phyloP scores from a whole-genome alignment of 2,329 filamentous ascomycete species.

The Raffaelea ambrosiae region DNA sequence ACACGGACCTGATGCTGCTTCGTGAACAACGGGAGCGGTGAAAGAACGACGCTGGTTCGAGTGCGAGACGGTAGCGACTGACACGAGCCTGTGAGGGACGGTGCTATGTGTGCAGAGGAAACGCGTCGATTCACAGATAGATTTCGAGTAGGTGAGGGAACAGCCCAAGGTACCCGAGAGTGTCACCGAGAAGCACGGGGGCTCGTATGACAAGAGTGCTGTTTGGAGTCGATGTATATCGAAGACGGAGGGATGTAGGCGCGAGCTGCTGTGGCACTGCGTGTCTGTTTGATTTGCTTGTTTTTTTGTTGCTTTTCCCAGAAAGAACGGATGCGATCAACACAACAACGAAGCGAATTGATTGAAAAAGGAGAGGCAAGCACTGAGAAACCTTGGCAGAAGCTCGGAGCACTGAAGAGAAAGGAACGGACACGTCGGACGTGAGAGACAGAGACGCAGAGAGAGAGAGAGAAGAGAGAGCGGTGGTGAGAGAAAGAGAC shows the following conservation, averaged over 20 bases:
- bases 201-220: neutral
- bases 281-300: too few species aligned
- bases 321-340: constrained; percentile 9
- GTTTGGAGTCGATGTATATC: too few species aligned
- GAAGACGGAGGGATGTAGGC: neutral
- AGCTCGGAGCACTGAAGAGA: neutral
- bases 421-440: neutral
- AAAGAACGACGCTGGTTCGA: neutral
- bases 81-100: too few species aligned
- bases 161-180: neutral
- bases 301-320: neutral
- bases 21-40: neutral
- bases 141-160: too few species aligned
- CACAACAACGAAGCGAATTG: constrained; percentile 3
- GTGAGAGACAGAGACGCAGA: neutral
- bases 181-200: neutral
- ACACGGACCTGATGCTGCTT: too few species aligned
- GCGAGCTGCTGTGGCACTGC: too few species aligned
- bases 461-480: neutral
- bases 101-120: too few species aligned
- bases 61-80: too few species aligned
- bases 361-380: neutral
- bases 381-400: neutral
- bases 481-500: too few species aligned
- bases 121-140: too few species aligned